These are phyloP conservation scores for Citrus inodora DNA, from an alignment of 345 rosid genomes.

Conservation along the genomic window DNA sequence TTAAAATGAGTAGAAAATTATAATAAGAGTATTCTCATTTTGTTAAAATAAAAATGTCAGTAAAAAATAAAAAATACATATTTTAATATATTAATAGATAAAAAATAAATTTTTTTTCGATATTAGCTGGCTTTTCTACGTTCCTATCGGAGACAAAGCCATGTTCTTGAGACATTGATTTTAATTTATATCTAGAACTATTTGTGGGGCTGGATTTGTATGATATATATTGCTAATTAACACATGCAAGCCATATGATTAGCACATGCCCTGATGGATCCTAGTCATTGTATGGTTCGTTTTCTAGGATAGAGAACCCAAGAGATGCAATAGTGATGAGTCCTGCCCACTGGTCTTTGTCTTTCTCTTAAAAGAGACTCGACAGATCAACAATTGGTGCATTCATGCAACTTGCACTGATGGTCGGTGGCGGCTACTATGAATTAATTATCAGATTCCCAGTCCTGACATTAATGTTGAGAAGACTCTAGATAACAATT, in stretches of 20 bases:
- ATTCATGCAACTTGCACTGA: not conserved
- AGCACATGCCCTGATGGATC: constrained; percentile 7
- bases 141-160: constrained; percentile 4
- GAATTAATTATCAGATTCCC: not conserved
- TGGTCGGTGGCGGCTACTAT: not conserved
- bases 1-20: no score
- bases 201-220: not conserved
- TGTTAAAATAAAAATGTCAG: no score
- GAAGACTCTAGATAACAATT: not conserved
- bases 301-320: not conserved
- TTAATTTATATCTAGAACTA: not conserved
- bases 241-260: constrained; percentile 3
- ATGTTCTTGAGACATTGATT: not conserved
- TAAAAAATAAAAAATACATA: no score
- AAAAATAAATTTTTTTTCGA: no score
- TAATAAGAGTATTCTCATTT: no score
- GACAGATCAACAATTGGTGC: constrained; percentile 7
- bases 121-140: constrained; percentile 9
- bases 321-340: constrained; percentile 2
- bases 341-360: not conserved
- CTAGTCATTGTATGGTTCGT: constrained; percentile 3
- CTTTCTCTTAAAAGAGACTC: not conserved
- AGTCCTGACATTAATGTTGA: not conserved
- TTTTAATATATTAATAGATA: no score
- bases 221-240: not conserved